Conservation (phyloP, 1,284 basidiomycete species). For the Anthracocystis setariae region DNA sequence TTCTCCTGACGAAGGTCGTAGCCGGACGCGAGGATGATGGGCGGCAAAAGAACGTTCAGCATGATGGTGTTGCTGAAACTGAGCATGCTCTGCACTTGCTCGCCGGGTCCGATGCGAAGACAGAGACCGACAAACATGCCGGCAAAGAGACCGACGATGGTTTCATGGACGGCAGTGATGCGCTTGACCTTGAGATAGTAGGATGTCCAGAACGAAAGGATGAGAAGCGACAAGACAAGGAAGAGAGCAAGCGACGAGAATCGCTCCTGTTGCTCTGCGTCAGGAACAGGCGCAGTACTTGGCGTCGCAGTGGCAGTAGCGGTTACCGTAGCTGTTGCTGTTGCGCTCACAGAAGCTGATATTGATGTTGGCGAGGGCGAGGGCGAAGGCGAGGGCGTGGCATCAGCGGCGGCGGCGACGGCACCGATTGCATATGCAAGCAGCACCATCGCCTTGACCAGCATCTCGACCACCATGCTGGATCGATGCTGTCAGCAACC, state of each 20-base stretch:
- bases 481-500: neutral
- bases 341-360: neutral
- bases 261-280: conserved; percentile 64
- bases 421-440: conserved; percentile 7
- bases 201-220: conserved; percentile 92
- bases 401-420: conserved; percentile 13
- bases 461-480: conserved; percentile 18
- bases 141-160: conserved; percentile 92
- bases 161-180: conserved; percentile 96
- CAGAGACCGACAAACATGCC: conserved; percentile 93
- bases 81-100: conserved; percentile 95
- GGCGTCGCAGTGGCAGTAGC: conserved; percentile 13
- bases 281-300: conserved; percentile 25
- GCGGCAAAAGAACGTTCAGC: conserved; percentile 95
- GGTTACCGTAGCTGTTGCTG: conserved; percentile 3
- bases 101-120: conserved; percentile 87
- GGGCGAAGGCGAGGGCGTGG: no score
- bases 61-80: conserved; percentile 97
- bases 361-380: conserved; percentile 2
- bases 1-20: conserved; percentile 98
- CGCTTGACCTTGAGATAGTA: conserved; percentile 98
- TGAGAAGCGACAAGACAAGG: conserved; percentile 89
- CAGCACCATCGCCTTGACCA: conserved; percentile 10
- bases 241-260: conserved; percentile 66
- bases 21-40: conserved; percentile 97